A percentile compares a stretch with the other conserved stretches of the same genome.
phyloP scores from a whole-genome alignment of 73 alveolate species.

The Symbiodinium natans region DNA sequence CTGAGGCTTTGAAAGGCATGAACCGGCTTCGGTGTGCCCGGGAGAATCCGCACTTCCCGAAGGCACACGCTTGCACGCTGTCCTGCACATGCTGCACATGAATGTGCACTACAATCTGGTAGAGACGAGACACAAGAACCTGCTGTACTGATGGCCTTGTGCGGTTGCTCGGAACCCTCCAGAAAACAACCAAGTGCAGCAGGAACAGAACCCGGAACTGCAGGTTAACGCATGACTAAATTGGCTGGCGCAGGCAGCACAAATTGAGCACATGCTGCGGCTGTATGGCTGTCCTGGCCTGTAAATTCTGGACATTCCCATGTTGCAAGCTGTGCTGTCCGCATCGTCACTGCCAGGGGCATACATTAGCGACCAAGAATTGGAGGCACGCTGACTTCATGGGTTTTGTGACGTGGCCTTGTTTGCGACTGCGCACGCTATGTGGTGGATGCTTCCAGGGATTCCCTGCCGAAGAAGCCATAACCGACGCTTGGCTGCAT shows the following conservation, averaged over 20 bases:
- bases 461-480: constrained; percentile 63
- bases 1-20: constrained; percentile 43
- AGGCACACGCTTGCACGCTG: background rate
- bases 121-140: no score
- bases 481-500: background rate
- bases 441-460: constrained; percentile 7
- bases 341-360: constrained; percentile 38
- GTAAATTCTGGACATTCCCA: background rate
- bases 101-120: no score
- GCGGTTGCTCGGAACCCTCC: no score
- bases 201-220: no score
- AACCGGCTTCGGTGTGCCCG: constrained; percentile 58
- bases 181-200: no score
- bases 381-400: constrained; percentile 25
- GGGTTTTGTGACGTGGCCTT: background rate
- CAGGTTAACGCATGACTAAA: no score
- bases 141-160: no score
- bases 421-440: background rate
- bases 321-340: background rate
- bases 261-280: background rate
- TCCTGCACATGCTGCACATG: background rate
- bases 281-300: background rate
- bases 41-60: constrained; percentile 47
- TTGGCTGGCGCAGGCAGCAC: constrained; percentile 4
- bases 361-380: constrained; percentile 55